phyloP scores from a whole-genome alignment of 164 flowering plant genomes.

The Sedum album region DNA sequence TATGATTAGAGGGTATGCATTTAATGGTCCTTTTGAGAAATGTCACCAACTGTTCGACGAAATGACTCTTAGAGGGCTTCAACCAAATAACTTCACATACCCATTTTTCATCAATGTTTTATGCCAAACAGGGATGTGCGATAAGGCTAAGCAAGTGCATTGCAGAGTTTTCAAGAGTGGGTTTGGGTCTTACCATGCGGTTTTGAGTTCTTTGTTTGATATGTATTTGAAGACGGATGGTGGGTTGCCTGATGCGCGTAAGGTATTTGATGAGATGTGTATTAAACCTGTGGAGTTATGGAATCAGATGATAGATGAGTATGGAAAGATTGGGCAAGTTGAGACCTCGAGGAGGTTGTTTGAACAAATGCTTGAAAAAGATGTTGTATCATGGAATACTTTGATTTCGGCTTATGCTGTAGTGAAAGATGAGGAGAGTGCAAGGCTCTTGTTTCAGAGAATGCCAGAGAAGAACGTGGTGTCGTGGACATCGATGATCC shows the following conservation, averaged over 20 bases:
- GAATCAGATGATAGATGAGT: slow-evolving; percentile 24
- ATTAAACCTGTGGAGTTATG: slow-evolving; percentile 24
- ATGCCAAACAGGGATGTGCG: slow-evolving; percentile 18
- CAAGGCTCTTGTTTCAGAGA: slow-evolving; percentile 37
- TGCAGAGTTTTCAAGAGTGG: slow-evolving; percentile 31
- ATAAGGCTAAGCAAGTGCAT: slow-evolving; percentile 26
- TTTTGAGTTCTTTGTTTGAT: slow-evolving; percentile 25
- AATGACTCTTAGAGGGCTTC: slow-evolving; percentile 33
- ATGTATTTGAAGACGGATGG: slow-evolving; percentile 19
- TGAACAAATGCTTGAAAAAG: slow-evolving; percentile 28
- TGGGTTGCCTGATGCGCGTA: slow-evolving; percentile 18
- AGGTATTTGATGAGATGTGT: slow-evolving; percentile 24
- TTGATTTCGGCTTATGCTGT: slow-evolving; percentile 57
- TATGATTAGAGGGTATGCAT: slow-evolving; percentile 39
- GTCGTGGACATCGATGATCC: slow-evolving; percentile 69
- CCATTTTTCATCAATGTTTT: slow-evolving; percentile 33
- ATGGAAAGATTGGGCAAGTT: slow-evolving; percentile 16
- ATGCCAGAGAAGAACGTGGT: slow-evolving; percentile 51
- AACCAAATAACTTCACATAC: slow-evolving; percentile 37
- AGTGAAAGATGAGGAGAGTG: slow-evolving; percentile 36
- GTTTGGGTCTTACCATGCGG: slow-evolving; percentile 16
- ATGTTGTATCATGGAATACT: slow-evolving; percentile 62
- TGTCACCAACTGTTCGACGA: slow-evolving; percentile 31
- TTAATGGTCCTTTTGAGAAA: slow-evolving; percentile 26
- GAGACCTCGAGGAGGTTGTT: slow-evolving; percentile 24